phyloP scores from a whole-genome alignment of 192 early-diverging fungal species.

The Linnemannia hyalina region DNA sequence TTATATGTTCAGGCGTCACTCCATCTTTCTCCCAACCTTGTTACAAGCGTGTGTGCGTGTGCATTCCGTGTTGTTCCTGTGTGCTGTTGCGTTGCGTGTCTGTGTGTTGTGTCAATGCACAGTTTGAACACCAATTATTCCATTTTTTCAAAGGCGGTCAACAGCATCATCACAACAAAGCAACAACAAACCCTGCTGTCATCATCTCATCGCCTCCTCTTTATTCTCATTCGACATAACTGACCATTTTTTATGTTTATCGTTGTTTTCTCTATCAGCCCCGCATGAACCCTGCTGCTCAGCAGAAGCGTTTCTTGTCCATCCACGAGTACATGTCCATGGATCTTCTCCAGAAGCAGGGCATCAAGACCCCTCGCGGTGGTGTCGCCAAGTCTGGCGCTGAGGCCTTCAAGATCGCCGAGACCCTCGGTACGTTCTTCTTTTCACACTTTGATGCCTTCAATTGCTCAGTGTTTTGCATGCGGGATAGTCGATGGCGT shows the following conservation, averaged over 20 bases:
- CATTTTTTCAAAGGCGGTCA: no score
- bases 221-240: not conserved
- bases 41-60: constrained; percentile 1
- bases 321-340: constrained; percentile 99
- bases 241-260: not conserved
- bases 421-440: constrained; percentile 75
- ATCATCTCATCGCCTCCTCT: not conserved
- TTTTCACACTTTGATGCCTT: not conserved
- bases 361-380: constrained; percentile 92
- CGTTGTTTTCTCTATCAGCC: constrained; percentile 13
- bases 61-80: not conserved
- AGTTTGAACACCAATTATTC: no score
- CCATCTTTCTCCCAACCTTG: constrained; percentile 28
- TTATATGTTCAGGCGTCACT: constrained; percentile 19
- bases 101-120: not conserved
- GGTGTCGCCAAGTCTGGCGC: constrained; percentile 87
- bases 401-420: constrained; percentile 90
- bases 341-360: constrained; percentile 91
- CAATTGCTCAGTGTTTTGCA: not conserved
- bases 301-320: constrained; percentile 89
- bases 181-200: not conserved
- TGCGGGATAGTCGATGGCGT: not conserved
- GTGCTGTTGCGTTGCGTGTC: not conserved
- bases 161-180: not conserved
- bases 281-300: constrained; percentile 45